Base-by-base conservation (phyloP, 2,329 filamentous ascomycete species). In the Thermothelomyces thermophilus region DNA sequence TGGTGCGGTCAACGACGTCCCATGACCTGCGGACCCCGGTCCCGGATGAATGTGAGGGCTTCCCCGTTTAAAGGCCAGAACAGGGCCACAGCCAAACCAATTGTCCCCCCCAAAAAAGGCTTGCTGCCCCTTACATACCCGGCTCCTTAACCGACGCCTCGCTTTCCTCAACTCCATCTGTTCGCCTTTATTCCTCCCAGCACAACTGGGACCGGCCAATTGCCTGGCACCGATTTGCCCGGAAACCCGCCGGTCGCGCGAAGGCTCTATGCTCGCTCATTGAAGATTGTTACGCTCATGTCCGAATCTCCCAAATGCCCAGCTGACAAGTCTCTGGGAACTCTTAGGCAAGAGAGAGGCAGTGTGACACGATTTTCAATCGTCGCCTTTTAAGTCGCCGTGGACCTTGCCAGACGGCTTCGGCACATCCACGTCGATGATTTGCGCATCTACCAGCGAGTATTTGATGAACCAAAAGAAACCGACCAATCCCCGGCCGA, bases 11-110 rank as follows among this genome's bases (percentile, higher is more conserved):
- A 37, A 28, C 17, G 8, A 42, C 40, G 42, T 48, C 53, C 48
- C 51, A 49, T 54, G 51, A 56, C 51, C 54, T 48, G 30, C 42
- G 40, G 33, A 52, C 48, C 51, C 45, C 47, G 48, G 51, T 51
- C 48, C 22, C 19, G 45, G 50, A 46, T 52, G 50, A 56, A 49
- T 54, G 43, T 47, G 44, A 53, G 39, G 37, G 28, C 33, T 44
- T 47, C 39, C 46, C 49, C 40, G 33, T 46, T 54, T 42, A 45
- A 54, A 41, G n/a, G 51, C 51, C 45, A 51, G 53, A 44, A 44
- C 51, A 37, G 45, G 53, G 43, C 31, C 49, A 37, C 30, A 26
- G 9, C 24, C 24, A 26, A 24, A 36, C 37, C 46, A 28, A 44
- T 20, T 36, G 20, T 35, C 24, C 45, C 45, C n/a, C n/a, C n/a